Evolutionary conservation across 1,284 basidiomycete species (phyloP).

Genomic region (Trametes hirsuta): DNA sequence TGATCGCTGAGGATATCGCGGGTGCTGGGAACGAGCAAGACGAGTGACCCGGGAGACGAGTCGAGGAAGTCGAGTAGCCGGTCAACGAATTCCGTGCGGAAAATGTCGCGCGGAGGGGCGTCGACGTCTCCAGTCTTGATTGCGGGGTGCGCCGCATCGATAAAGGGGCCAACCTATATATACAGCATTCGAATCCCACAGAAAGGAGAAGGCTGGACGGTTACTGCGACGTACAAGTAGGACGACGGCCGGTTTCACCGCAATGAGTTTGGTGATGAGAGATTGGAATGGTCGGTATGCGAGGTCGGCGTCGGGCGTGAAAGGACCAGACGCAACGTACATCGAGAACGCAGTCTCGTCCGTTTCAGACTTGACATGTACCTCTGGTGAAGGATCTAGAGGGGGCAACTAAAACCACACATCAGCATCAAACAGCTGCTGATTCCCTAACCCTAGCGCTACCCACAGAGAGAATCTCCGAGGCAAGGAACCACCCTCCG

Average conservation of each 20-base stretch:
- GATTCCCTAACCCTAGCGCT: constrained; percentile 4
- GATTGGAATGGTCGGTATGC: constrained; percentile 70
- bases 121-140: constrained; percentile 76
- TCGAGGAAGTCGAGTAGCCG: constrained; percentile 65
- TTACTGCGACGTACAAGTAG: constrained; percentile 64
- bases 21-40: constrained; percentile 82
- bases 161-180: constrained; percentile 88
- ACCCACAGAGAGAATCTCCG: constrained; percentile 79
- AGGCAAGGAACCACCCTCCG: constrained; percentile 83
- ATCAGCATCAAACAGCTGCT: constrained; percentile 3
- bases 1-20: constrained; percentile 83
- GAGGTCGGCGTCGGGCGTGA: constrained; percentile 79
- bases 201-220: not conserved
- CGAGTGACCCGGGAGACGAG: constrained; percentile 66
- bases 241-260: constrained; percentile 74
- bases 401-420: constrained; percentile 50
- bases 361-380: constrained; percentile 40
- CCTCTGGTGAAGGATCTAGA: constrained; percentile 41
- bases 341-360: constrained; percentile 58
- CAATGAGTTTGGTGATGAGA: constrained; percentile 59
- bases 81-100: constrained; percentile 66
- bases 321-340: constrained; percentile 81
- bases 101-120: constrained; percentile 68
- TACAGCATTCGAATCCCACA: not conserved
- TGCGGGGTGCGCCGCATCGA: constrained; percentile 76